Percentiles rank a stretch among this genome's conserved stretches.
phyloP scores from a whole-genome alignment of 768 basidiomycete species.

The Russula sp. region DNA sequence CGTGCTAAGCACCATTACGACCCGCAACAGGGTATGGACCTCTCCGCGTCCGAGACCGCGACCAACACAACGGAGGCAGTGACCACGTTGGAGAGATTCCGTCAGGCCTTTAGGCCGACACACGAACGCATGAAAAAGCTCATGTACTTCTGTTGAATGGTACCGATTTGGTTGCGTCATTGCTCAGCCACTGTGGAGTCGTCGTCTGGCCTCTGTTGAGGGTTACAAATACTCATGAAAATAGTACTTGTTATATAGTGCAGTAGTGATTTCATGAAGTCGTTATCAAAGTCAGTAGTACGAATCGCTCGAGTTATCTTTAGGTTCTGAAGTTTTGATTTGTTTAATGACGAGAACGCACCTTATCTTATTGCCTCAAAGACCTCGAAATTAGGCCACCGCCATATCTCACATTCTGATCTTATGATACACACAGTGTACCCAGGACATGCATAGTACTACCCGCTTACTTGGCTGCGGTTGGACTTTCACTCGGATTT shows the following conservation, averaged over 20 bases:
- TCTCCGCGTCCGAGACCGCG: slow-evolving; percentile 53
- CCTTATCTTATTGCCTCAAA: neutral
- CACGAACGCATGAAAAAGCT: slow-evolving; percentile 38
- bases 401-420: neutral
- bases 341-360: too few relatives aligned
- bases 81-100: slow-evolving; percentile 37
- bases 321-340: too few relatives aligned
- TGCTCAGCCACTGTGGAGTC: neutral
- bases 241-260: neutral
- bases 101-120: slow-evolving; percentile 47
- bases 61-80: slow-evolving; percentile 31
- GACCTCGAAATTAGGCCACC: neutral
- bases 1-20: slow-evolving; percentile 78
- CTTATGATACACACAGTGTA: neutral
- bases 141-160: slow-evolving; percentile 33
- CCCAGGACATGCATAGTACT: slow-evolving; percentile 23
- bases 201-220: neutral
- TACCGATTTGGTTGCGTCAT: neutral
- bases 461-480: slow-evolving; percentile 32
- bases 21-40: slow-evolving; percentile 48
- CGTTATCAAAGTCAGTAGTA: neutral
- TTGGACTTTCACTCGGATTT: slow-evolving; percentile 66
- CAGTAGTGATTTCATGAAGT: neutral
- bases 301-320: neutral
- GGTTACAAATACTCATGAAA: neutral